A percentile compares a stretch with the other conserved stretches of the same genome.
These are phyloP conservation scores for Kodamaea laetipori DNA, from an alignment of 805 yeast species.

Conservation along the genomic window DNA sequence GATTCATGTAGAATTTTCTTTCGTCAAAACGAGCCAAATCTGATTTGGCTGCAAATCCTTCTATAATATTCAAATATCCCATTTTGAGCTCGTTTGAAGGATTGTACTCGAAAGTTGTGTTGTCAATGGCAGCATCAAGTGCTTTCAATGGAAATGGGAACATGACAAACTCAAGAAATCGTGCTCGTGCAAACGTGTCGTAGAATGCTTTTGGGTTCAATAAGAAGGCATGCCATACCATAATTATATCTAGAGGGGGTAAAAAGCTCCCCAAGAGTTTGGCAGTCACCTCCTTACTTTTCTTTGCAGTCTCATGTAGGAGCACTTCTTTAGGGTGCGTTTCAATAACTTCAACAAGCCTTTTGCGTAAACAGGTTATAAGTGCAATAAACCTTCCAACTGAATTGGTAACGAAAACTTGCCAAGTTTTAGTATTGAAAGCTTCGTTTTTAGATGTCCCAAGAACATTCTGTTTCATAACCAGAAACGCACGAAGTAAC, in stretches of 20 bases:
- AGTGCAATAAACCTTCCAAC: slow-evolving; percentile 24
- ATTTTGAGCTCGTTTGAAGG: slow-evolving; percentile 8
- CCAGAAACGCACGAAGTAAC: slow-evolving; percentile 23
- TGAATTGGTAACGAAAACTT: slow-evolving; percentile 25
- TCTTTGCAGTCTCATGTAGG: not conserved
- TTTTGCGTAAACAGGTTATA: slow-evolving; percentile 18
- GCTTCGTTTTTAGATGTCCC: slow-evolving; percentile 1
- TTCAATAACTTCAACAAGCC: not conserved
- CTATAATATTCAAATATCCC: slow-evolving; percentile 8
- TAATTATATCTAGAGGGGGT: slow-evolving; percentile 28
- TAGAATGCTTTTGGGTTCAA: slow-evolving; percentile 21
- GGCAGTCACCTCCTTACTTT: not conserved
- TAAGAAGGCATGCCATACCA: slow-evolving; percentile 29
- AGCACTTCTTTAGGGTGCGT: too few relatives aligned
- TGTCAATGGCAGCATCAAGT: slow-evolving; percentile 16
- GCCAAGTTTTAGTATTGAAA: slow-evolving; percentile 21
- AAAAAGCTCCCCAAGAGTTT: slow-evolving; percentile 4
- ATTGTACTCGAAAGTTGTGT: slow-evolving; percentile 16
- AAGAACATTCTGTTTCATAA: slow-evolving; percentile 19
- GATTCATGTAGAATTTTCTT: slow-evolving; percentile 4
- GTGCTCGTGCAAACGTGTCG: slow-evolving; percentile 19
- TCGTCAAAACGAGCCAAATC: not conserved
- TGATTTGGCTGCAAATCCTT: not conserved
- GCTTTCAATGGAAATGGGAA: slow-evolving; percentile 24
- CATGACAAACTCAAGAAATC: slow-evolving; percentile 18